These are phyloP conservation scores for Pittosporum tobira DNA, from an alignment of 129 eudicot species.

Conservation along the genomic window DNA sequence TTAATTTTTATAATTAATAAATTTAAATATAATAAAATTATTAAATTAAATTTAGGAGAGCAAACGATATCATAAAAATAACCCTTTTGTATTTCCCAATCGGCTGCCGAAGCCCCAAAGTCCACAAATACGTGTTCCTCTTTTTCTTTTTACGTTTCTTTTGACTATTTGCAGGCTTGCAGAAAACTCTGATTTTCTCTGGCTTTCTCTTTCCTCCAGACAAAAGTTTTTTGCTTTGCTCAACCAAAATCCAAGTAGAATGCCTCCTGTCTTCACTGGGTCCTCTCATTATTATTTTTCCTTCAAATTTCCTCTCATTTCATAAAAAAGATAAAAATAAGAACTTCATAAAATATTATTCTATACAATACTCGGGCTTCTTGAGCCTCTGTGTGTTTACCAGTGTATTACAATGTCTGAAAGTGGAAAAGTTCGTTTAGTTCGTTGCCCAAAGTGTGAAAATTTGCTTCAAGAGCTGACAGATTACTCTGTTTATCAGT, in stretches of 20 bases:
- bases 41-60: no score
- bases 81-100: no score
- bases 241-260: not conserved
- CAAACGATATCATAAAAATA: no score
- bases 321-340: no score
- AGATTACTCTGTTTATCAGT: constrained; percentile 60
- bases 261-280: constrained; percentile 2
- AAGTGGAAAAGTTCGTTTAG: constrained; percentile 46
- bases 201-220: not conserved
- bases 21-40: no score
- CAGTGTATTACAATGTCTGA: constrained; percentile 36
- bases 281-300: not conserved
- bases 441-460: constrained; percentile 71
- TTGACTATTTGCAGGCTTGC: not conserved
- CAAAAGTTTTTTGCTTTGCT: not conserved
- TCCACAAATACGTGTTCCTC: not conserved
- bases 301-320: not conserved
- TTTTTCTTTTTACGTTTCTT: not conserved
- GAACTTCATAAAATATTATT: not conserved
- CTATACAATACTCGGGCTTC: not conserved
- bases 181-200: not conserved
- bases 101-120: not conserved
- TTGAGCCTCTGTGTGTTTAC: constrained; percentile 7
- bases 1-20: no score
- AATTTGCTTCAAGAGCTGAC: constrained; percentile 64